Evolutionary conservation across 2,329 filamentous ascomycete species (phyloP), one percentile per base, ranked within the genome.

Genomic region (Pseudogymnoascus verrucosus): DNA sequence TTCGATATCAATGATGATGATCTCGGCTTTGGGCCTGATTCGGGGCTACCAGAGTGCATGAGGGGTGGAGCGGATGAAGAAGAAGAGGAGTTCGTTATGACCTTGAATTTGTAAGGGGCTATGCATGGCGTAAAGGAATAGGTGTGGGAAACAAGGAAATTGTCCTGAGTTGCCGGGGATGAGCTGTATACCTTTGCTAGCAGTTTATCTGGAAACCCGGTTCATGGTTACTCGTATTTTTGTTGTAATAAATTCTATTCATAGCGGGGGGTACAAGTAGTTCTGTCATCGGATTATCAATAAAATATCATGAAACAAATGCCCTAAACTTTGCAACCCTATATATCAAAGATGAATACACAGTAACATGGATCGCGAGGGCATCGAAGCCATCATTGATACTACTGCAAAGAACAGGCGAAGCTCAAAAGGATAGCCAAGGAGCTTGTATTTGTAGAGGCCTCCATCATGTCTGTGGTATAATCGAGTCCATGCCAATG

Each of bases 71-170:
- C 71, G 12, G 79, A 80, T 3, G 76, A 82, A 3, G 72, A 73
- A 28, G 82, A 84, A 16, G 79, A 79, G 5, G 80, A 83, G 31
- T 86, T 87, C 68, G 79, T 86, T 71, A 73, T 87, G 66, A 79
- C 80, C 65, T 69, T 84, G 8, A 61, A 61, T 61, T 61, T 40
- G 34, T 61, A 61, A 10, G 34, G 51, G n/a, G 51, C 51, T 57
- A 57, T 16, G 28, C 51, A 57, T 57, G 51, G 51, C 51, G 51
- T 34, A 57, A 31, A 57, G 51, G 51, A 34, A 51, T 16, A 34
- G 51, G 28, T 11, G 5, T 57, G 28, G 51, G n/a, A 57, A 54
- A 21, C 51, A 34, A 11, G 51, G 51, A 57, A 31, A 57, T 57
- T 57, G 51, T 19, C 51, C 51, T 34, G 8, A 57, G 10, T 57